Evolutionary conservation across 2,329 filamentous ascomycete species (phyloP).

Genomic region (Capronia coronata): DNA sequence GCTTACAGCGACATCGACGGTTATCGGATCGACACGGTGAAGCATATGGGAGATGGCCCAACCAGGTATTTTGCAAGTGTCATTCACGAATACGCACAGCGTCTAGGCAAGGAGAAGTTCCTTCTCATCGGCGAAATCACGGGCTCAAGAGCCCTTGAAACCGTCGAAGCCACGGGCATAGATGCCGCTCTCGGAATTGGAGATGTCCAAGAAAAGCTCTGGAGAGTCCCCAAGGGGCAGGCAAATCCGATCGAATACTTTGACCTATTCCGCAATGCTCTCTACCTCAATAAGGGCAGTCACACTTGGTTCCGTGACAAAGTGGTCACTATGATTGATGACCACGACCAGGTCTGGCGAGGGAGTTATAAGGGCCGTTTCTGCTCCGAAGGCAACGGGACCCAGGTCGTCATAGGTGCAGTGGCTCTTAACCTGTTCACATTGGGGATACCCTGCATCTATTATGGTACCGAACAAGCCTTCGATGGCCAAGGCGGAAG

Average conservation of each 20-base stretch:
- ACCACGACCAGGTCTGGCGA: slow-evolving; percentile 17
- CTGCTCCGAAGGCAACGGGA: slow-evolving; percentile 6
- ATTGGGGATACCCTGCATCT: slow-evolving; percentile 14
- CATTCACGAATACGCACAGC: slow-evolving; percentile 11
- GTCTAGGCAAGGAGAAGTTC: slow-evolving; percentile 13
- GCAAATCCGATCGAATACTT: slow-evolving; percentile 7
- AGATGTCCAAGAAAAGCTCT: slow-evolving; percentile 14
- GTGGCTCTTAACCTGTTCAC: slow-evolving; percentile 13
- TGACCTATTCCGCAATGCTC: slow-evolving; percentile 13
- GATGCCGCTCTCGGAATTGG: slow-evolving; percentile 11
- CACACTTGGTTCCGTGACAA: slow-evolving; percentile 16
- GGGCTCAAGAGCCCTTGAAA: slow-evolving; percentile 8
- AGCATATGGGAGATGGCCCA: slow-evolving; percentile 13
- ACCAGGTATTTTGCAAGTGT: slow-evolving; percentile 12
- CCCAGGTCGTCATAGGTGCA: slow-evolving; percentile 6
- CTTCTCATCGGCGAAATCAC: slow-evolving; percentile 14
- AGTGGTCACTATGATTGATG: slow-evolving; percentile 16
- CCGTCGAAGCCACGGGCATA: slow-evolving; percentile 6
- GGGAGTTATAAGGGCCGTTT: slow-evolving; percentile 10
- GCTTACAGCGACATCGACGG: slow-evolving; percentile 14
- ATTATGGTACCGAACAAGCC: slow-evolving; percentile 15
- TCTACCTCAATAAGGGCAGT: slow-evolving; percentile 12
- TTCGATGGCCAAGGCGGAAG: slow-evolving; percentile 10
- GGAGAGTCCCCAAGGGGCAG: slow-evolving; percentile 9
- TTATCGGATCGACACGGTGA: slow-evolving; percentile 19